A percentile compares a stretch with the other conserved stretches of the same genome.
Evolutionary conservation across 1,284 basidiomycete species (phyloP).

Genomic region (Salmacisia buchloeana): DNA sequence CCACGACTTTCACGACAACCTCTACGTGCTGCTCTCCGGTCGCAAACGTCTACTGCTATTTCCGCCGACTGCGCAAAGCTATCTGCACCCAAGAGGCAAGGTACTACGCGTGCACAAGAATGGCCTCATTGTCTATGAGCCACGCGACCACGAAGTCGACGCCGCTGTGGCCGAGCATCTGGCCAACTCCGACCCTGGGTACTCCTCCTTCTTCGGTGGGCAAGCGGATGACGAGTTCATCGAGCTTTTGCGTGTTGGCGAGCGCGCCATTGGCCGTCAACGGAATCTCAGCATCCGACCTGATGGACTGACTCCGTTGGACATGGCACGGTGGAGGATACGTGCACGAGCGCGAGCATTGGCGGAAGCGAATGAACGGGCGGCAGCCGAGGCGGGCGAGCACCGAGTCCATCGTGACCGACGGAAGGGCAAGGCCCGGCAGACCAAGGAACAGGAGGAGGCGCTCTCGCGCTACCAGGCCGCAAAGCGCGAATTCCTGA

Average conservation of each 20-base stretch:
- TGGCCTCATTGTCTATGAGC: slow-evolving; percentile 40
- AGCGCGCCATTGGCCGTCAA: not conserved
- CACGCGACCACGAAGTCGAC: not conserved
- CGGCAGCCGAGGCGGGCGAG: slow-evolving; percentile 30
- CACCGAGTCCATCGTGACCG: slow-evolving; percentile 17
- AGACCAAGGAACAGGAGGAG: slow-evolving; percentile 27
- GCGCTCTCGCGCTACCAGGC: slow-evolving; percentile 7
- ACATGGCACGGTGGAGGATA: slow-evolving; percentile 41
- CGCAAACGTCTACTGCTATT: slow-evolving; percentile 48
- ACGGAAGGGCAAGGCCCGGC: slow-evolving; percentile 39
- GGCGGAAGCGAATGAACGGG: slow-evolving; percentile 30
- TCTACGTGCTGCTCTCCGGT: slow-evolving; percentile 47
- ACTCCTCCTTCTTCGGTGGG: not conserved
- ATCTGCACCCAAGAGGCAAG: slow-evolving; percentile 34
- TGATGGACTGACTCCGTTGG: slow-evolving; percentile 40
- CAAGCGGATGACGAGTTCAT: not conserved
- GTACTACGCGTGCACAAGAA: slow-evolving; percentile 36
- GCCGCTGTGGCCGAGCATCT: not conserved
- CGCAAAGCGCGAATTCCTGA: not conserved
- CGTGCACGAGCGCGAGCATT: slow-evolving; percentile 26
- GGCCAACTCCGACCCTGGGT: not conserved
- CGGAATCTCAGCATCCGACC: slow-evolving; percentile 25
- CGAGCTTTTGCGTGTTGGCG: not conserved
- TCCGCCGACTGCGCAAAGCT: slow-evolving; percentile 37
- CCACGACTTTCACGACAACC: slow-evolving; percentile 50